phyloP scores from a whole-genome alignment of 176 grass and related monocot species.

The Puya raimondii region DNA sequence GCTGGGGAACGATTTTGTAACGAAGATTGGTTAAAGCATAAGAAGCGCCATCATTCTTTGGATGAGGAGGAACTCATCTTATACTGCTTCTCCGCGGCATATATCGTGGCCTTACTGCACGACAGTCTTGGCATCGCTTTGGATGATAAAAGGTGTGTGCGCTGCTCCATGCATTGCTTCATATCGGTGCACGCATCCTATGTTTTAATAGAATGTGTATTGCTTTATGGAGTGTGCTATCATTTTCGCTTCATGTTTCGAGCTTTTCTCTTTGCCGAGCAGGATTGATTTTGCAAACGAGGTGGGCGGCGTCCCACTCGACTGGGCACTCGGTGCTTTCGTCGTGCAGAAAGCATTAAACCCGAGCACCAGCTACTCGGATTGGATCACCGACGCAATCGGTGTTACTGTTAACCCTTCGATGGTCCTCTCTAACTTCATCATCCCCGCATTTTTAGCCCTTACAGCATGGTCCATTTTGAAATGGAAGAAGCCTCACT shows the following conservation, averaged over 20 bases:
- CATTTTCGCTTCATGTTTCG: not conserved
- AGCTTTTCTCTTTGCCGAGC: conserved; percentile 20
- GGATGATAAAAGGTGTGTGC: conserved; percentile 47
- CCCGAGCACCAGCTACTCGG: conserved; percentile 26
- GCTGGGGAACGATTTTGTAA: conserved; percentile 71
- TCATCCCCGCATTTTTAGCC: conserved; percentile 38
- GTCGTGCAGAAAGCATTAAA: conserved; percentile 41
- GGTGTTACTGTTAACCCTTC: conserved; percentile 31
- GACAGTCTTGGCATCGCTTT: conserved; percentile 69
- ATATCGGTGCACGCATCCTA: not conserved
- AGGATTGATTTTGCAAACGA: conserved; percentile 77
- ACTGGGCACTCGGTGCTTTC: conserved; percentile 89
- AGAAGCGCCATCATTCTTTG: conserved; percentile 55
- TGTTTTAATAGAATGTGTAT: not conserved
- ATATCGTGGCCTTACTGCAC: conserved; percentile 81
- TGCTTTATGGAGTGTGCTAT: not conserved
- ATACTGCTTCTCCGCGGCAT: conserved; percentile 92
- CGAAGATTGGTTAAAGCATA: conserved; percentile 79
- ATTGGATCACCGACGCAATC: conserved; percentile 22
- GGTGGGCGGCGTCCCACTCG: conserved; percentile 47
- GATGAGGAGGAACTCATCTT: conserved; percentile 67
- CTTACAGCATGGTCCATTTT: conserved; percentile 51
- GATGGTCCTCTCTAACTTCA: conserved; percentile 27
- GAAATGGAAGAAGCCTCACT: conserved; percentile 43
- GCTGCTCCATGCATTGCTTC: conserved; percentile 7